Evolutionary conservation across 2,329 filamentous ascomycete genomes (phyloP), one percentile per base, ranked within the genome.

Genomic region (Triangularia verruculosa): DNA sequence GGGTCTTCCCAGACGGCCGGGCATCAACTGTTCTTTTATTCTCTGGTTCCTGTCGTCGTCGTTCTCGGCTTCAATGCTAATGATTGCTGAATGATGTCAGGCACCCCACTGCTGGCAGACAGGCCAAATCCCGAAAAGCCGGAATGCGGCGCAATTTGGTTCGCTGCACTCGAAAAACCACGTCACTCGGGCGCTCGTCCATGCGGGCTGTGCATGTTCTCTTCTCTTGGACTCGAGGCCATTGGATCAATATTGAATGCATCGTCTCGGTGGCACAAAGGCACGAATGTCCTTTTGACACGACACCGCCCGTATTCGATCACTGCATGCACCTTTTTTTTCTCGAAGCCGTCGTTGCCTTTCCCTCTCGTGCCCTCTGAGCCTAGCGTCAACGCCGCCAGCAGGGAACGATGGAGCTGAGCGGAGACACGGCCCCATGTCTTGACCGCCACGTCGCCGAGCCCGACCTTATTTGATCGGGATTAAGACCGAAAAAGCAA

Each of bases 211-310:
- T 68, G 64, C 65, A 70, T 68, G 64, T 59, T 25, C 54, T 47
- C 25, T 39, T 65, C 54, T 57, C 62, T 66, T 62, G 59, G 60
- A 62, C 60, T 55, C 39, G 43, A 63, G n/a, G 51, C 25, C 25
- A 24, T 54, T 54, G 22, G 51, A 54, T 27, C 51, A 47, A 47
- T 47, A 47, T 47, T 54, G 13, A 15, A 54, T 54, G 25, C 51
- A 54, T 20, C 25, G 15, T 54, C 51, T 25, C 25, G 51, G 22
- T 28, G 25, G 51, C 25, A 17, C 51, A 54, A 28, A 28, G 51
- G 60, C 67, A 65, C 69, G 68, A 70, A 69, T 68, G 62, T 66
- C 60, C 51, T 56, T 47, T 59, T 47, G 66, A 70, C 69, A 70
- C 20, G 68, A 69, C 39, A 59, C 8, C 57, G 39, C 39, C 34